Conservation (phyloP, 805 yeast species). For the Candida morakotiae region DNA sequence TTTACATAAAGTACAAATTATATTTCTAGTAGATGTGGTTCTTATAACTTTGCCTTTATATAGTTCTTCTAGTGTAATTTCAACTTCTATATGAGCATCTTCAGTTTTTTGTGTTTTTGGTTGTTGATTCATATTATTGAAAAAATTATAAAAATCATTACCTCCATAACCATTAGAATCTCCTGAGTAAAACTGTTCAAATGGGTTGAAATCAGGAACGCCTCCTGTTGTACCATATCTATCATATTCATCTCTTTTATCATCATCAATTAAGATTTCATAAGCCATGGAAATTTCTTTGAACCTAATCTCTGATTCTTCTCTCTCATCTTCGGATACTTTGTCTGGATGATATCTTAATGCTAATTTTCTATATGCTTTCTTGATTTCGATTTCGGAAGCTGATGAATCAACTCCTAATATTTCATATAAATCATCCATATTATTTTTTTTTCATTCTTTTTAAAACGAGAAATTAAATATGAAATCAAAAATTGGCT, state of each 20-base stretch:
- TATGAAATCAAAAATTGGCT: not conserved
- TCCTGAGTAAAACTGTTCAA: slow-evolving; percentile 35
- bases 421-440: slow-evolving; percentile 50
- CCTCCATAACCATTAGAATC: slow-evolving; percentile 48
- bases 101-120: slow-evolving; percentile 42
- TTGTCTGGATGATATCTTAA: slow-evolving; percentile 87
- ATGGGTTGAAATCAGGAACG: slow-evolving; percentile 13
- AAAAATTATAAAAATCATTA: slow-evolving; percentile 78
- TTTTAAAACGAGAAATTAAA: not conserved
- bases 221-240: slow-evolving; percentile 42
- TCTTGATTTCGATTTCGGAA: slow-evolving; percentile 65
- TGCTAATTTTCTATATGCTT: slow-evolving; percentile 83
- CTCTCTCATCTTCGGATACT: slow-evolving; percentile 62
- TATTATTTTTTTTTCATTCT: slow-evolving; percentile 1
- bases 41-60: slow-evolving; percentile 80
- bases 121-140: slow-evolving; percentile 36
- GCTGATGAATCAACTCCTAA: slow-evolving; percentile 70
- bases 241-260: slow-evolving; percentile 56
- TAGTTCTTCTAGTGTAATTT: slow-evolving; percentile 66
- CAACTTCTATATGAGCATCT: slow-evolving; percentile 65
- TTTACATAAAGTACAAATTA: slow-evolving; percentile 66
- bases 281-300: slow-evolving; percentile 86
- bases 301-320: slow-evolving; percentile 69
- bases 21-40: slow-evolving; percentile 65
- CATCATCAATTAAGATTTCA: slow-evolving; percentile 73